These are phyloP conservation scores for Baeospora myosura DNA, from an alignment of 1,284 basidiomycete genomes.

Conservation along the genomic window DNA sequence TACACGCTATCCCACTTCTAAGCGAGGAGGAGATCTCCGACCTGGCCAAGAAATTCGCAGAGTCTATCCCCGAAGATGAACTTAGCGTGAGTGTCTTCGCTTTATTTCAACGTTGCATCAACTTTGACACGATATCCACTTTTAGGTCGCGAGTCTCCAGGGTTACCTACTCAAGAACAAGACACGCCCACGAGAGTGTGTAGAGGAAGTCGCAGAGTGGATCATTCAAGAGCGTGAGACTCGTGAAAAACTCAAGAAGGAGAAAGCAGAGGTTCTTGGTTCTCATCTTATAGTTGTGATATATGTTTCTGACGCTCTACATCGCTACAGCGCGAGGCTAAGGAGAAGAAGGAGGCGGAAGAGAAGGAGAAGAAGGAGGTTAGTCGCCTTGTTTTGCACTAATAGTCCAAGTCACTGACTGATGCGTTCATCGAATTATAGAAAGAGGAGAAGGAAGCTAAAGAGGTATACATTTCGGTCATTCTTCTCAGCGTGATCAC, in stretches of 20 bases:
- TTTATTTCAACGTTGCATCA: neutral
- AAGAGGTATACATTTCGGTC: conserved; percentile 28
- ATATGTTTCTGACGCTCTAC: conserved; percentile 10
- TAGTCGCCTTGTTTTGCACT: conserved; percentile 7
- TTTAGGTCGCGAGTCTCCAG: conserved; percentile 74
- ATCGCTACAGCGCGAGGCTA: conserved; percentile 57
- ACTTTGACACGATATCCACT: conserved; percentile 7
- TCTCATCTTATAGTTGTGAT: conserved; percentile 11
- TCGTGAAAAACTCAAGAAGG: conserved; percentile 73
- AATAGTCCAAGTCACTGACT: conserved; percentile 4
- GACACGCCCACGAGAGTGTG: conserved; percentile 73
- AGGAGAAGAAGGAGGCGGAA: conserved; percentile 66
- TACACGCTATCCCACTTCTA: conserved; percentile 58
- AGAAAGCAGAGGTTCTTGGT: conserved; percentile 64
- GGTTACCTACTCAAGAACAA: conserved; percentile 81
- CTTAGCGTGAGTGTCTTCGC: conserved; percentile 53
- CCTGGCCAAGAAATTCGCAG: conserved; percentile 71
- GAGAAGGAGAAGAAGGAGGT: conserved; percentile 54
- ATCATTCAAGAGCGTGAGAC: conserved; percentile 71
- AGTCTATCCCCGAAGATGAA: conserved; percentile 73
- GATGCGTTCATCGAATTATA: conserved; percentile 12
- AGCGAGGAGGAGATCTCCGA: conserved; percentile 65
- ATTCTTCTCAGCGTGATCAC: neutral
- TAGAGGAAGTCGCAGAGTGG: conserved; percentile 72
- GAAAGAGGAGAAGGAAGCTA: conserved; percentile 38